These are phyloP conservation scores for Epichloe gansuensis DNA, from an alignment of 2,329 filamentous ascomycete species.

Conservation along the genomic window DNA sequence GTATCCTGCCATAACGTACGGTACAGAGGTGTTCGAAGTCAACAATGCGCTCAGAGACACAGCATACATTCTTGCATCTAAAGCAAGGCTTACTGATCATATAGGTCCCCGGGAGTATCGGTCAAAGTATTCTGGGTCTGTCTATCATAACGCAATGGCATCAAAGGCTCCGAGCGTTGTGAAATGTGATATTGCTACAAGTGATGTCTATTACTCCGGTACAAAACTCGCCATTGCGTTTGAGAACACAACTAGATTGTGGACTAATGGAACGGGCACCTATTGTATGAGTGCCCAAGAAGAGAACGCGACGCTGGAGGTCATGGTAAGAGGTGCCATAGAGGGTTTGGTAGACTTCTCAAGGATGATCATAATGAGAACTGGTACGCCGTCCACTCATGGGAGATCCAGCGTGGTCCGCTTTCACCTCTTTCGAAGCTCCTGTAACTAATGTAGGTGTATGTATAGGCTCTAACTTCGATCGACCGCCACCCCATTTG, in stretches of 20 bases:
- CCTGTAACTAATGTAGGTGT: not conserved
- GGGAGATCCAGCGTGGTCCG: too few relatives aligned
- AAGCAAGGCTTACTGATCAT: constrained; percentile 41
- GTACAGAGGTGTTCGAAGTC: constrained; percentile 58
- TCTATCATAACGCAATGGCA: constrained; percentile 27
- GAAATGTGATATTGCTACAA: constrained; percentile 56
- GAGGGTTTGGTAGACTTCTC: constrained; percentile 50
- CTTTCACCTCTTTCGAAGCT: not conserved
- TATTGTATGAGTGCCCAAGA: constrained; percentile 66
- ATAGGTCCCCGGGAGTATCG: constrained; percentile 39
- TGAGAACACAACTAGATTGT: constrained; percentile 48
- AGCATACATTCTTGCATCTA: constrained; percentile 37
- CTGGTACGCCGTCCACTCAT: constrained; percentile 24
- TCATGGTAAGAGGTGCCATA: constrained; percentile 46
- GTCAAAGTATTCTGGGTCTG: constrained; percentile 34
- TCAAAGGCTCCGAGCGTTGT: constrained; percentile 41
- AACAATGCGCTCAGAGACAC: constrained; percentile 44
- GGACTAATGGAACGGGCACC: constrained; percentile 54
- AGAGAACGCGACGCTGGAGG: constrained; percentile 58
- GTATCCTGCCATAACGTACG: constrained; percentile 49
- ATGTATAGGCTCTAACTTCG: constrained; percentile 50
- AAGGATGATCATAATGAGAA: constrained; percentile 56
- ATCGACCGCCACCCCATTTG: constrained; percentile 49
- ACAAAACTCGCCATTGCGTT: constrained; percentile 48
- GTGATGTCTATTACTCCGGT: constrained; percentile 61